Percentiles rank a stretch among this genome's conserved stretches.
Conservation (phyloP, 1,284 basidiomycete species). For the Tremellales sp. region DNA sequence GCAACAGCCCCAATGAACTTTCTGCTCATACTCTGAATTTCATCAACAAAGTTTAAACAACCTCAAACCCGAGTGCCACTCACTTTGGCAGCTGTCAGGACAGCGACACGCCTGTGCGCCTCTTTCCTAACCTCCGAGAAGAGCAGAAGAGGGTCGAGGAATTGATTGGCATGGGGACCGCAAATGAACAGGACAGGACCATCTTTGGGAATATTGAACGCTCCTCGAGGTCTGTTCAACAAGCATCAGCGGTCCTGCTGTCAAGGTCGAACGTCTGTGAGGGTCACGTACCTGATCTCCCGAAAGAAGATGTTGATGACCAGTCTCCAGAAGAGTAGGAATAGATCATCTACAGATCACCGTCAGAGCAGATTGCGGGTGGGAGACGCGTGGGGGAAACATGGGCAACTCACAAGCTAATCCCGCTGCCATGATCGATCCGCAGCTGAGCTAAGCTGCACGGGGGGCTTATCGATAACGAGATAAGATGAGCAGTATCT, state of each 20-base stretch:
- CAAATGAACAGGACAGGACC: slow-evolving; percentile 96
- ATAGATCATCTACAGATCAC: slow-evolving; percentile 33
- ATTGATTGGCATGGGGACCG: slow-evolving; percentile 96
- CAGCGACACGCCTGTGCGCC: slow-evolving; percentile 76
- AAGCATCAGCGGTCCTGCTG: background rate
- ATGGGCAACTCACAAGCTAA: slow-evolving; percentile 33
- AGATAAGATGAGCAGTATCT: too few relatives aligned
- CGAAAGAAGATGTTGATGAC: slow-evolving; percentile 96
- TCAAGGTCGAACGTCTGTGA: too few relatives aligned
- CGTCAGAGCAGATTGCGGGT: slow-evolving; percentile 6
- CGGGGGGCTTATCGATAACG: too few relatives aligned
- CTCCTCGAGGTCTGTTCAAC: slow-evolving; percentile 65
- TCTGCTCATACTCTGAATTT: slow-evolving; percentile 40
- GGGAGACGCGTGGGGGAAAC: slow-evolving; percentile 13
- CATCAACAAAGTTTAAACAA: too few relatives aligned
- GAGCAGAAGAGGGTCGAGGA: slow-evolving; percentile 89
- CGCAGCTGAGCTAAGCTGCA: too few relatives aligned
- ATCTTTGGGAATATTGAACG: slow-evolving; percentile 87
- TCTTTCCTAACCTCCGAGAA: slow-evolving; percentile 83
- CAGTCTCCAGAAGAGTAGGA: slow-evolving; percentile 58
- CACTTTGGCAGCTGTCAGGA: slow-evolving; percentile 83
- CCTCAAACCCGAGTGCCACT: slow-evolving; percentile 22
- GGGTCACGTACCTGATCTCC: slow-evolving; percentile 64
- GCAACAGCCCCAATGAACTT: slow-evolving; percentile 71
- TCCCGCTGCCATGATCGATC: slow-evolving; percentile 32